These are phyloP conservation scores for Alisma plantagoaquatica DNA, from an alignment of 106 monocot species.

Conservation along the genomic window DNA sequence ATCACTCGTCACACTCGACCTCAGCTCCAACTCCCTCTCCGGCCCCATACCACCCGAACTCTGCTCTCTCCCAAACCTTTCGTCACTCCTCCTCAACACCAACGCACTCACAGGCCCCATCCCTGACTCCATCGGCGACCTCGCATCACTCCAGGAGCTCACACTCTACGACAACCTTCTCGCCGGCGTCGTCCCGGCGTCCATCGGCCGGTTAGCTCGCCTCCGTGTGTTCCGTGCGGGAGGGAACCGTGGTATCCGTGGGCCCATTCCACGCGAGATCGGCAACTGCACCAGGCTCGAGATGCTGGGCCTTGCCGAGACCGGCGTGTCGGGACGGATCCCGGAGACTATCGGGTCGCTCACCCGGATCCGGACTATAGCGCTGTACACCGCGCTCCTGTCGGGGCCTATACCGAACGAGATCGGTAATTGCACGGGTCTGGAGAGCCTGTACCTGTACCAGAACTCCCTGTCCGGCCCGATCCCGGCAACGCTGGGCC, in stretches of 20 bases:
- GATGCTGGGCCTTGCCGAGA: constrained; percentile 83
- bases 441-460: constrained; percentile 66
- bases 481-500: constrained; percentile 56
- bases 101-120: constrained; percentile 64
- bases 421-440: constrained; percentile 62
- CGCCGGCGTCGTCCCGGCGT: constrained; percentile 49
- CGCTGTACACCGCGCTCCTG: constrained; percentile 67
- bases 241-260: constrained; percentile 62
- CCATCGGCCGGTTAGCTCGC: constrained; percentile 49
- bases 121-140: constrained; percentile 52
- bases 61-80: constrained; percentile 47
- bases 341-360: constrained; percentile 57
- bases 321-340: constrained; percentile 58
- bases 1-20: constrained; percentile 39
- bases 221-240: constrained; percentile 80
- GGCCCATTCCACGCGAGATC: constrained; percentile 60
- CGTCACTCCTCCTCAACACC: constrained; percentile 45
- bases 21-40: constrained; percentile 69
- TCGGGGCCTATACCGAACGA: constrained; percentile 72
- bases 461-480: constrained; percentile 75
- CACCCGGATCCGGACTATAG: constrained; percentile 62
- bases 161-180: constrained; percentile 77
- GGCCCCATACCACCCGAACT: constrained; percentile 69
- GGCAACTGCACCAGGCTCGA: constrained; percentile 67
- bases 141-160: constrained; percentile 44